Conservation (phyloP, 2,329 filamentous ascomycete genomes). For the Pyrenophora graminea region DNA sequence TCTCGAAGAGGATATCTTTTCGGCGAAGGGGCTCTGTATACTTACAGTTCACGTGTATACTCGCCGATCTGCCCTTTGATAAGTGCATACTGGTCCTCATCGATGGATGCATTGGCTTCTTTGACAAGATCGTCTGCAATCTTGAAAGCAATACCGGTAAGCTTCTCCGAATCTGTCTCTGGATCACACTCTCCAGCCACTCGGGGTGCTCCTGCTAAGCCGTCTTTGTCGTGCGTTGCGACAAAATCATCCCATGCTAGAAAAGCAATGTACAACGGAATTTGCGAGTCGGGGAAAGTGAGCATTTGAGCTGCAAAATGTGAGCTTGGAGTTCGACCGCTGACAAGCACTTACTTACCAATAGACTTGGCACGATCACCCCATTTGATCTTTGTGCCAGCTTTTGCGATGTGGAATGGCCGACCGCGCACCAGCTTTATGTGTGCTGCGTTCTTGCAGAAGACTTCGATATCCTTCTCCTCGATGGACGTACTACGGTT, state of each 20-base stretch:
- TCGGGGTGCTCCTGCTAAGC: slow-evolving; percentile 38
- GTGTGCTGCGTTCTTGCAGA: slow-evolving; percentile 94
- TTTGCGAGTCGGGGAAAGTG: slow-evolving; percentile 51
- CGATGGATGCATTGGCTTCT: slow-evolving; percentile 46
- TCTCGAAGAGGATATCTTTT: not conserved
- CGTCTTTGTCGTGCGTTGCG: slow-evolving; percentile 47
- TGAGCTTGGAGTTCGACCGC: slow-evolving; percentile 1
- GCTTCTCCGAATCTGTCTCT: slow-evolving; percentile 45
- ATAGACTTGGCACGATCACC: slow-evolving; percentile 57
- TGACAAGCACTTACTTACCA: slow-evolving; percentile 50
- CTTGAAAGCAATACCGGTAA: slow-evolving; percentile 50
- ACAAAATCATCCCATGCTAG: slow-evolving; percentile 55
- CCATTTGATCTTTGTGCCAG: slow-evolving; percentile 50
- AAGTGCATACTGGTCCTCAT: slow-evolving; percentile 49
- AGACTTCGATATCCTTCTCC: slow-evolving; percentile 78
- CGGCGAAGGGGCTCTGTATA: slow-evolving; percentile 1
- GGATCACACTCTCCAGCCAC: slow-evolving; percentile 44
- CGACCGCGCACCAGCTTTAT: slow-evolving; percentile 80
- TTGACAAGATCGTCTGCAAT: slow-evolving; percentile 50
- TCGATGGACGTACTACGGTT: slow-evolving; percentile 59
- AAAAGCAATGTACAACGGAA: slow-evolving; percentile 57
- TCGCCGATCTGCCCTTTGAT: slow-evolving; percentile 44
- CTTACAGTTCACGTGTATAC: slow-evolving; percentile 52
- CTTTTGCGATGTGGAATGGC: slow-evolving; percentile 54
- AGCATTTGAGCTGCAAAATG: slow-evolving; percentile 42